Evolutionary conservation across 768 basidiomycete species (phyloP), one percentile per base, ranked within the genome.

Genomic region (Agrocybe pediades): DNA sequence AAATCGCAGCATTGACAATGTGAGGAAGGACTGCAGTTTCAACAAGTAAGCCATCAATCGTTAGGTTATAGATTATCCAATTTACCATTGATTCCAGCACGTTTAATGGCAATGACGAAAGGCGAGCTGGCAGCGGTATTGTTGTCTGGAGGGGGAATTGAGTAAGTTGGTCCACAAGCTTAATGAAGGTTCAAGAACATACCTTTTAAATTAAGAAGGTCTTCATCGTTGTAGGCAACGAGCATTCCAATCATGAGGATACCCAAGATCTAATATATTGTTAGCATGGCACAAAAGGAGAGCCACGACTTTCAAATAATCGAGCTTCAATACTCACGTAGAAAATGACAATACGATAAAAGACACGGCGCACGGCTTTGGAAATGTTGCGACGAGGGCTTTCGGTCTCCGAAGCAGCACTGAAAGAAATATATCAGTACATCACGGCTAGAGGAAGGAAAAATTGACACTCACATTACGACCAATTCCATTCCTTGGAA

Each of bases 271-370:
- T 86, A 40, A 15, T 42, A 16, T 11, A 6, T 27, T n/a, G 16
- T 47, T 9, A 41, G 21, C 50, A 25, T 17, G 39, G n/a, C n/a
- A n/a, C n/a, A n/a, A n/a, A n/a, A n/a, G n/a, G n/a, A n/a, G 49
- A 19, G 21, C 30, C 16, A 46, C 33, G 48, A 21, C 17, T 23
- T 3, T 2, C 16, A 16, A 21, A 19, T 16, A 45, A 9, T 11
- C 21, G 26, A 16, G 19, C 16, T 26, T 13, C 2, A 29, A 39
- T 21, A 62, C 81, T 55, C 55, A 84, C 81, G 61, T 92, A 92
- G 78, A 92, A 92, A 24, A 91, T 57, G 7, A 88, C 57, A 60
- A 96, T 87, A 56, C 93, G 85, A 71, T 83, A 90, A 68, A 92
- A 90, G 4, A 94, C 90, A 19, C 87, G 77, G 30, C 80, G 76